These are phyloP conservation scores for Anthracocystis walkeri DNA, from an alignment of 1,284 basidiomycete genomes.

Conservation along the genomic window DNA sequence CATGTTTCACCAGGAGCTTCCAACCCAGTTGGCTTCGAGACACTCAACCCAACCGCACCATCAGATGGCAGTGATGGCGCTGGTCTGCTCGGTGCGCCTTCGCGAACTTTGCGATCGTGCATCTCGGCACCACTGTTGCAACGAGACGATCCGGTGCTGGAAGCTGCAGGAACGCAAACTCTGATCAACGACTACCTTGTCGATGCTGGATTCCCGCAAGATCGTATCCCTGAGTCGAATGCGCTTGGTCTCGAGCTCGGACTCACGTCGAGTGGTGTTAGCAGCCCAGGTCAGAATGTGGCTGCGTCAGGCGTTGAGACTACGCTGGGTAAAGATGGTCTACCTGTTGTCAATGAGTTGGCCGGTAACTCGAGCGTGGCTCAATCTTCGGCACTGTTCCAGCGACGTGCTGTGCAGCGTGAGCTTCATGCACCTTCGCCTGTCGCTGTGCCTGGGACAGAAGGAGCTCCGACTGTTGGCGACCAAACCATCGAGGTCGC, in stretches of 20 bases:
- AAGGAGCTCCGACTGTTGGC: neutral
- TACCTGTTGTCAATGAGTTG: conserved; percentile 12
- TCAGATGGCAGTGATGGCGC: conserved; percentile 1
- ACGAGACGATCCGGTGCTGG: conserved; percentile 34
- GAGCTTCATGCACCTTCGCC: conserved; percentile 51
- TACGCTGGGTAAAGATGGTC: conserved; percentile 8
- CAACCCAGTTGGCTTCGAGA: conserved; percentile 14
- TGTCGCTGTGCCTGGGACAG: conserved; percentile 30
- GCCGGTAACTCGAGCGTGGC: conserved; percentile 24
- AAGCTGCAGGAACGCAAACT: conserved; percentile 27
- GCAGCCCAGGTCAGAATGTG: conserved; percentile 13
- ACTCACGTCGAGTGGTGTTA: conserved; percentile 12
- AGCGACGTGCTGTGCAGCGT: conserved; percentile 52
- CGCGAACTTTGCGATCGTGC: conserved; percentile 40
- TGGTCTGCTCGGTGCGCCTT: conserved; percentile 24
- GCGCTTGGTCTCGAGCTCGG: conserved; percentile 37
- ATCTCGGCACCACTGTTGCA: conserved; percentile 52
- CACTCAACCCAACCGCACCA: conserved; percentile 15
- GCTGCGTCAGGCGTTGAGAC: neutral
- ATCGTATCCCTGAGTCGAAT: conserved; percentile 32
- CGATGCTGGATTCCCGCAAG: conserved; percentile 44
- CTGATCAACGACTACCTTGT: conserved; percentile 50
- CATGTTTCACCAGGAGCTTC: conserved; percentile 32
- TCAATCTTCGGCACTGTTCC: conserved; percentile 50
- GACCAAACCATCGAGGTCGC: conserved; percentile 26